Evolutionary conservation across 2,329 filamentous ascomycete species (phyloP).

Genomic region (Colletotrichum sp.): DNA sequence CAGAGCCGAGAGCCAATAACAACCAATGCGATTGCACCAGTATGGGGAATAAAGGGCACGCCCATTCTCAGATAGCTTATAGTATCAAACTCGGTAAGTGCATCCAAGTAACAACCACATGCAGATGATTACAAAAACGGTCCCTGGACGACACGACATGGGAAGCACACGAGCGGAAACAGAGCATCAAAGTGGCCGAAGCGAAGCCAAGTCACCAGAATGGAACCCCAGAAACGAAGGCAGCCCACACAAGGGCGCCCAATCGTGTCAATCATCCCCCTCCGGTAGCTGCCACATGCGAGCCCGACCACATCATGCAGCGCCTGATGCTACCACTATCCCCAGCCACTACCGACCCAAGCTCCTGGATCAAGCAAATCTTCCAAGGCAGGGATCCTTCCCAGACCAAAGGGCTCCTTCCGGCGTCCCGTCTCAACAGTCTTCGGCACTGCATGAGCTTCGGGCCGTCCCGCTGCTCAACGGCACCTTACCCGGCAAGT

Average conservation of each 20-base stretch:
- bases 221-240: neutral
- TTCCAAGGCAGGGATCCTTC: neutral
- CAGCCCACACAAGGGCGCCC: neutral
- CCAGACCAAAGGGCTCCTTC: neutral
- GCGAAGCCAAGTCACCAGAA: neutral
- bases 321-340: neutral
- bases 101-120: neutral
- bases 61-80: neutral
- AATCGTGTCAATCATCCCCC: neutral
- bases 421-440: neutral
- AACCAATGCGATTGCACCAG: neutral
- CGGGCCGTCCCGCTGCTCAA: neutral
- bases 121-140: neutral
- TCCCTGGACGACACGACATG: neutral
- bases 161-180: accelerated
- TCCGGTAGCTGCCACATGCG: neutral
- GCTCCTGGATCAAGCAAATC: neutral
- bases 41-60: neutral
- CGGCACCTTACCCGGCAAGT: neutral
- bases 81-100: neutral
- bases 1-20: neutral
- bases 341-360: neutral
- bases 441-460: neutral
- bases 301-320: neutral
- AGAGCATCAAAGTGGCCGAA: neutral